Evolutionary conservation across 2,329 filamentous ascomycete species (phyloP).

Genomic region (Botryosphaeria dothidea): DNA sequence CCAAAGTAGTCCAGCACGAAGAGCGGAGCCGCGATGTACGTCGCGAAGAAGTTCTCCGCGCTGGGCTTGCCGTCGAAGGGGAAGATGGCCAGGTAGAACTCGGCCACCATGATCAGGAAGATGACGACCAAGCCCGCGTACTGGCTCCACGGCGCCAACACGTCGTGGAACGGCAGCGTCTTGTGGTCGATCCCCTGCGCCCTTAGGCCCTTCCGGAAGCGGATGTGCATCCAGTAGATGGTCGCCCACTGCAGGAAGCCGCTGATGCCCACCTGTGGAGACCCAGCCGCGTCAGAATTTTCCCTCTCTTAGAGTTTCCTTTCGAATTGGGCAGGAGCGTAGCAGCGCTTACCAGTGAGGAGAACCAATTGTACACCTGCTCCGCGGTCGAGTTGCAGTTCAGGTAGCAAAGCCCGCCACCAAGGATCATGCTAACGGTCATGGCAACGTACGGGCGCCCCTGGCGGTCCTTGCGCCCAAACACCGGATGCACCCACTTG

Average conservation of each 20-base stretch:
- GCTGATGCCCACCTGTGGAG: constrained; percentile 27
- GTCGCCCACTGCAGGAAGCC: constrained; percentile 39
- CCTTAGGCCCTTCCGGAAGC: constrained; percentile 30
- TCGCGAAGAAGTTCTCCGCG: constrained; percentile 50
- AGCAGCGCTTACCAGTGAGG: constrained; percentile 49
- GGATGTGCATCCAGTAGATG: constrained; percentile 34
- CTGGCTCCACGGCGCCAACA: constrained; percentile 17
- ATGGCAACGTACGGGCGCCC: constrained; percentile 29
- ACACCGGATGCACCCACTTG: constrained; percentile 18
- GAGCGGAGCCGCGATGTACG: constrained; percentile 42
- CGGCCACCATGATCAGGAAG: constrained; percentile 44
- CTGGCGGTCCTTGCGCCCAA: constrained; percentile 10
- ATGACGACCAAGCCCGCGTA: constrained; percentile 24
- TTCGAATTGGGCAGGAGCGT: no score
- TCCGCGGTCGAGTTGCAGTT: constrained; percentile 45
- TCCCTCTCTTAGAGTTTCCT: no score
- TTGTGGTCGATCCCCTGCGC: constrained; percentile 27
- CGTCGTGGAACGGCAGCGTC: constrained; percentile 19
- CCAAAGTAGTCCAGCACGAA: constrained; percentile 18
- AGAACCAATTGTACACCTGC: constrained; percentile 51
- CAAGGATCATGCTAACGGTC: constrained; percentile 27
- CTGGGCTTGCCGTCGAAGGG: constrained; percentile 38
- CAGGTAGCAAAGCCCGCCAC: constrained; percentile 41
- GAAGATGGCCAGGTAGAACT: constrained; percentile 52
- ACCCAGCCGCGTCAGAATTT: no score